Base-by-base conservation (phyloP, 1,284 basidiomycete species). In the Cronartium quercuum region DNA sequence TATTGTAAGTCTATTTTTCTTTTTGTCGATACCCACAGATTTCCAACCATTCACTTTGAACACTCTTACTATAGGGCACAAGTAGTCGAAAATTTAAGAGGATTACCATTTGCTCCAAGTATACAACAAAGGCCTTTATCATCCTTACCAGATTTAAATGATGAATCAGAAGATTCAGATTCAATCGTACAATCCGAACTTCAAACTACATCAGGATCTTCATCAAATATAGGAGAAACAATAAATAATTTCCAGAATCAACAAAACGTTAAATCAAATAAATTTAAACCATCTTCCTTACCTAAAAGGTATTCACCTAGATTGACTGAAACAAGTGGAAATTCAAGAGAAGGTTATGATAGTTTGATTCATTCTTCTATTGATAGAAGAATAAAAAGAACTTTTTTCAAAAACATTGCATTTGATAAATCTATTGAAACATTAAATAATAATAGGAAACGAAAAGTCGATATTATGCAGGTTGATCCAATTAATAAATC, bases 101-200 rank as follows among this genome's bases (percentile, higher is more conserved):
- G 89, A 76, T 82, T 98, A 35, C 87, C 87, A 1, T 87, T 88
- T 77, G 92, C 91, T 0, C 95, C 95, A 0, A 91, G 91, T 7
- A 92, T 92, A 0, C 90, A 88, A 9, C 64, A 55, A 24, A 51
- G 64, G 29, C 71, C 71, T 12, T 37, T 74, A 9, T 74, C 71
- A 61, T 60, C 9, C 38, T 66, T 66, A 40, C 71, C 71, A 12
- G 71, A 74, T 38, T 38, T 64, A 10, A 74, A 66, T 34, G 34
- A 38, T 12, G 71, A 74, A 7, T 55, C 57, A 15, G 57, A 67
- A 21, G 71, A 74, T 37, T 74, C 71, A 35, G 69, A 73, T 58
- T 63, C 38, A 21, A 42, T 57, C 34, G 69, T 65, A 65, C 10
- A 29, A 18, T 47, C 69, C 6, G 61, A 58, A 65, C 61, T 38